Base-by-base conservation (phyloP, 176 grass and related monocot genomes). In the Microstegium vimineum region DNA sequence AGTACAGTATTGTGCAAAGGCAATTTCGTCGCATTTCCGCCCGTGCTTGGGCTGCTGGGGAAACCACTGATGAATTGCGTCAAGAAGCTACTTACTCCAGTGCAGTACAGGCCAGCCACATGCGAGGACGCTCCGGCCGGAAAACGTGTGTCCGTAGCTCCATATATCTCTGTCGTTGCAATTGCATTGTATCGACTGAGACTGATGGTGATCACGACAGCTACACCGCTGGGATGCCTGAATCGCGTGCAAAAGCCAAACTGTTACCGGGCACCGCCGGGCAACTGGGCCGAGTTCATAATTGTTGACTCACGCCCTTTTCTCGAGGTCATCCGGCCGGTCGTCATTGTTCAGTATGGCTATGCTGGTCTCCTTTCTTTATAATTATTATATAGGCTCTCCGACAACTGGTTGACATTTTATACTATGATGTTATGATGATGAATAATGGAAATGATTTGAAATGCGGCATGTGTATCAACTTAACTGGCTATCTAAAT, bases 41-140 rank as follows among this genome's bases (percentile, higher is more conserved):
- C 62, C 3, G 1, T 66, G 81, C 18, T 30, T 61, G 66, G 23
- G 49, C 36, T 11, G 3, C 5, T 42, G 57, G 47, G 69, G 59
- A 83, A 83, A 38, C 73, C n/a, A n/a, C n/a, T n/a, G 51, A 76
- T 59, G 73, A n/a, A 56, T 9, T 22, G n/a, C n/a, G n/a, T n/a
- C n/a, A 36, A 67, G 8, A 43, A 41, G 69, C 20, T 31, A n/a
- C n/a, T n/a, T n/a, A n/a, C n/a, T n/a, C n/a, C n/a, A n/a, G n/a
- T n/a, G n/a, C 6, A 73, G 42, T 4, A 45, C 76, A 75, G 25
- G 2, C 20, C 20, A 8, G 51, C 54, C 54, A 25, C 54, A 59
- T 8, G 56, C 4, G 43, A 20, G 32, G 63, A 5, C 20, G 69
- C 57, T 49, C 28, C 18, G 1, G 15, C 28, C 18, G 1, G 15